phyloP scores from a whole-genome alignment of 2,329 filamentous ascomycete genomes.

The Lecanosticta acicola region DNA sequence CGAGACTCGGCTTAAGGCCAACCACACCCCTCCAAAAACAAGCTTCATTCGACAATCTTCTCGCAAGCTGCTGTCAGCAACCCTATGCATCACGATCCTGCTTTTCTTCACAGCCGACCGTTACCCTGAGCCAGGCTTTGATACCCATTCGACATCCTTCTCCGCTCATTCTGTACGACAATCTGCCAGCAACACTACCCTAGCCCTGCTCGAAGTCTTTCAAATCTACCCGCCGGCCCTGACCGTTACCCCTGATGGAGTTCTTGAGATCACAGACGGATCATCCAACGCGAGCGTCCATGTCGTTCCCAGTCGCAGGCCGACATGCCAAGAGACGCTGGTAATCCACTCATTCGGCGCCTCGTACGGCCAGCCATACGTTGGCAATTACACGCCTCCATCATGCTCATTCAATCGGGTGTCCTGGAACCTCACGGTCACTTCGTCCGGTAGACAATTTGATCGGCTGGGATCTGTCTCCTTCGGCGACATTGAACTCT shows the following conservation, averaged over 20 bases:
- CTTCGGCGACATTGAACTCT: slow-evolving; percentile 72
- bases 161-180: slow-evolving; percentile 3
- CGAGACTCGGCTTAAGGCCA: slow-evolving; percentile 6
- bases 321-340: slow-evolving; percentile 51
- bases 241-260: slow-evolving; percentile 39
- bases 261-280: slow-evolving; percentile 34
- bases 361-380: slow-evolving; percentile 68
- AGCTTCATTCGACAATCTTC: background rate
- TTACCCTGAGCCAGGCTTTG: slow-evolving; percentile 1
- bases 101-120: slow-evolving; percentile 6
- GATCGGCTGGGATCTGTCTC: slow-evolving; percentile 73
- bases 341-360: slow-evolving; percentile 66
- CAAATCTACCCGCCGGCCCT: slow-evolving; percentile 64
- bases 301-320: slow-evolving; percentile 23
- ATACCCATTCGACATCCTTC: background rate
- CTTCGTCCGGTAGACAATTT: slow-evolving; percentile 65
- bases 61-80: slow-evolving; percentile 8
- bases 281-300: slow-evolving; percentile 24
- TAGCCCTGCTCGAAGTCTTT: slow-evolving; percentile 54
- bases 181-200: slow-evolving; percentile 17
- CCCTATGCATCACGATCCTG: slow-evolving; percentile 7
- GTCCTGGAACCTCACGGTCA: slow-evolving; percentile 69
- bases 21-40: slow-evolving; percentile 3
- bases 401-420: slow-evolving; percentile 67
- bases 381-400: slow-evolving; percentile 65